Percentiles rank a stretch among this genome's conserved stretches.
These are phyloP conservation scores for Venturia carpophila DNA, from an alignment of 2,329 filamentous ascomycete genomes.

Conservation along the genomic window DNA sequence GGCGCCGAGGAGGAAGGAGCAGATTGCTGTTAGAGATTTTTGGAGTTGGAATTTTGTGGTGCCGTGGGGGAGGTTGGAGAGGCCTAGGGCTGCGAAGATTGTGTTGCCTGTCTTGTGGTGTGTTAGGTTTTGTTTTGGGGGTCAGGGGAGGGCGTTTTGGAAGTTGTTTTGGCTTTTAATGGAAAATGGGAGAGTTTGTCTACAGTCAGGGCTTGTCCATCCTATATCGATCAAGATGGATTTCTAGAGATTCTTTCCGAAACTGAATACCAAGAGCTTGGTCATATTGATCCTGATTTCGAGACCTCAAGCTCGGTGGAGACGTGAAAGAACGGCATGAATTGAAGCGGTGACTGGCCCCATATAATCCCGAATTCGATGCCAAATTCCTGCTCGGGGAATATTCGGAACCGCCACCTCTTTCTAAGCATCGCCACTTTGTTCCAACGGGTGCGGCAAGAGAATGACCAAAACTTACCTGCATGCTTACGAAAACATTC, in stretches of 20 bases:
- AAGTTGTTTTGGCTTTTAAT: not conserved
- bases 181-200: too few species aligned
- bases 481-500: conserved; percentile 78
- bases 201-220: too few species aligned
- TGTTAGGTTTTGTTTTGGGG: not conserved
- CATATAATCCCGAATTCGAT: too few species aligned
- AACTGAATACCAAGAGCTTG: too few species aligned
- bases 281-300: too few species aligned
- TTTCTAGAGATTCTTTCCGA: not conserved
- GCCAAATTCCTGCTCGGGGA: not conserved
- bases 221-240: too few species aligned
- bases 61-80: conserved; percentile 47
- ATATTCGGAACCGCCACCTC: not conserved
- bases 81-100: conserved; percentile 67
- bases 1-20: conserved; percentile 63
- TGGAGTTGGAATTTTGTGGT: conserved; percentile 49
- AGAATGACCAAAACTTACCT: conserved; percentile 37
- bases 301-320: too few species aligned
- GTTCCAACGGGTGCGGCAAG: not conserved
- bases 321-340: too few species aligned
- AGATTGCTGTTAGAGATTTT: conserved; percentile 63
- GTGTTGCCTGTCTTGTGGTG: conserved; percentile 47
- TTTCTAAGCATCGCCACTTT: not conserved
- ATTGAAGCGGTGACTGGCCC: too few species aligned
- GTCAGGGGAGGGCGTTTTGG: not conserved